Evolutionary conservation across 345 rosid species (phyloP).

Genomic region (Odontarrhena argentea): DNA sequence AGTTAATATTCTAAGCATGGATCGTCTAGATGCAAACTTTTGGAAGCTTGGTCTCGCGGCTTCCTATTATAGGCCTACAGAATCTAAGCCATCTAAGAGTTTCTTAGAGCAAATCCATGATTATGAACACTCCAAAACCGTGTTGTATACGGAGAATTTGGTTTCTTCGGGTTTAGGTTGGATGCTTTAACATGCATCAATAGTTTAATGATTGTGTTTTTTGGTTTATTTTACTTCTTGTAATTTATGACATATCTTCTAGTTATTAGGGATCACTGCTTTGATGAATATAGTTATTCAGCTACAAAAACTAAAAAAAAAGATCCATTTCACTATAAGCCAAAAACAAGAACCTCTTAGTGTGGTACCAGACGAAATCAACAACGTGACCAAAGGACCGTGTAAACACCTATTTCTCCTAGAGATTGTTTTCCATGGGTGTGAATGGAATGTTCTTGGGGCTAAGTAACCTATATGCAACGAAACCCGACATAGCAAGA

Average conservation of each 20-base stretch:
- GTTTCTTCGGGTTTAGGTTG: too few species aligned
- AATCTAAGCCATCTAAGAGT: background rate
- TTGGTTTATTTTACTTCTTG: too few species aligned
- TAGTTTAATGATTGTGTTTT: too few species aligned
- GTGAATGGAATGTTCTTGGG: constrained; percentile 45
- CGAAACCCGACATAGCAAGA: constrained; percentile 62
- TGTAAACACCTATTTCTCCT: constrained; percentile 35
- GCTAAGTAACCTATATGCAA: constrained; percentile 53
- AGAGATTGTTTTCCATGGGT: constrained; percentile 51
- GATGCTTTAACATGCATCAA: too few species aligned
- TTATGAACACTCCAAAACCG: too few species aligned
- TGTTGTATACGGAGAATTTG: too few species aligned
- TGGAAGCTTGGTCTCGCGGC: constrained; percentile 23
- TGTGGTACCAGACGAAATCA: constrained; percentile 15
- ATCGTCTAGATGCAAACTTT: background rate
- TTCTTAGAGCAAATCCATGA: background rate
- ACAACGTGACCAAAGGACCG: constrained; percentile 11
- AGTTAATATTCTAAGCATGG: background rate
- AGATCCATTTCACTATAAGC: background rate
- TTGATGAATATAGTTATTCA: background rate
- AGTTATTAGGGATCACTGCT: too few species aligned
- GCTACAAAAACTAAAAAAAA: background rate
- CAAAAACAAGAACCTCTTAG: constrained; percentile 1
- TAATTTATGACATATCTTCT: too few species aligned
- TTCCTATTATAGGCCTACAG: background rate